Percentiles rank a stretch among this genome's conserved stretches.
Conservation (phyloP, 495 filamentous ascomycete species). For the Neurospora sp. region DNA sequence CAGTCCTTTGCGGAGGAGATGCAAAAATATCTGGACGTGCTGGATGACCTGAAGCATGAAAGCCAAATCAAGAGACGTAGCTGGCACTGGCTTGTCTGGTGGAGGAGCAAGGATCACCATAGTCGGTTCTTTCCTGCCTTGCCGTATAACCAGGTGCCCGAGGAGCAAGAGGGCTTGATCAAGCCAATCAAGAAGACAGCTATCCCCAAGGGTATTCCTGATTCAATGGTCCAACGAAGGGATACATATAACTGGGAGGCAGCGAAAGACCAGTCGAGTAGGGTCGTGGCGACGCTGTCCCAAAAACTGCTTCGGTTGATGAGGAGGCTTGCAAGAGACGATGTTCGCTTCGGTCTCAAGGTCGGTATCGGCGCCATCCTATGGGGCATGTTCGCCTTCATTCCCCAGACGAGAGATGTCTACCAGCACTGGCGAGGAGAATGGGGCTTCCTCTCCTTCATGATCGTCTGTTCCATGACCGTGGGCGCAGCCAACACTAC, state of each 20-base stretch:
- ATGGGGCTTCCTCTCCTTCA: slow-evolving; percentile 94
- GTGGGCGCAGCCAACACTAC: slow-evolving; percentile 92
- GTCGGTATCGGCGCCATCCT: slow-evolving; percentile 81
- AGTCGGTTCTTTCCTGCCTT: slow-evolving; percentile 14
- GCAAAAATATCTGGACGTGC: slow-evolving; percentile 64
- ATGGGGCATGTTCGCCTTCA: slow-evolving; percentile 79
- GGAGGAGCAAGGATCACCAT: slow-evolving; percentile 37
- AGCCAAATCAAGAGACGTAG: slow-evolving; percentile 50
- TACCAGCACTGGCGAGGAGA: slow-evolving; percentile 90
- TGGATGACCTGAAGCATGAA: slow-evolving; percentile 72
- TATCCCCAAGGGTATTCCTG: slow-evolving; percentile 37
- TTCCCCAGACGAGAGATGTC: slow-evolving; percentile 62
- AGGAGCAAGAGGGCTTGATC: slow-evolving; percentile 29
- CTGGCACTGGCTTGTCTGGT: slow-evolving; percentile 85
- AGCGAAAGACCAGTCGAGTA: slow-evolving; percentile 23
- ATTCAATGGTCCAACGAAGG: slow-evolving; percentile 31
- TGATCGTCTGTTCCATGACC: slow-evolving; percentile 97
- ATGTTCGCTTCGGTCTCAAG: slow-evolving; percentile 72
- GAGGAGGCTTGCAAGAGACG: slow-evolving; percentile 38
- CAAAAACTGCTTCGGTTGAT: slow-evolving; percentile 27
- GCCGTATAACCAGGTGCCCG: slow-evolving; percentile 45
- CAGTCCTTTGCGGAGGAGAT: slow-evolving; percentile 85
- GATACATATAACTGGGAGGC: slow-evolving; percentile 34
- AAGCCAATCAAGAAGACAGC: slow-evolving; percentile 35
- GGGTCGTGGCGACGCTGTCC: slow-evolving; percentile 25